These are phyloP conservation scores for Hippophae rhamnoides DNA, from an alignment of 306 rosid species.

Conservation along the genomic window DNA sequence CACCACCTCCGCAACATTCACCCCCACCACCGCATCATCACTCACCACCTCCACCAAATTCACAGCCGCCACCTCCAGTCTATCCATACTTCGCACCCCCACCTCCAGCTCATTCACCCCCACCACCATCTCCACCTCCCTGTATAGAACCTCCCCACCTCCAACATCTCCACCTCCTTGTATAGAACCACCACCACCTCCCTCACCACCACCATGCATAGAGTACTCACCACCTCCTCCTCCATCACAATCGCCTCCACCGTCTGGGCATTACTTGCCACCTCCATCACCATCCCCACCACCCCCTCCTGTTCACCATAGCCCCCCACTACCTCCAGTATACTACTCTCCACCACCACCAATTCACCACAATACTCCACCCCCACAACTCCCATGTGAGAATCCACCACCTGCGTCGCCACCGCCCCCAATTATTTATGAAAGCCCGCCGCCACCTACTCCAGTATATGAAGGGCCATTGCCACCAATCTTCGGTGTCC, in stretches of 20 bases:
- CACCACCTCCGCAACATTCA: slow-evolving; percentile 21
- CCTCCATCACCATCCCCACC: slow-evolving; percentile 21
- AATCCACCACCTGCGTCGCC: slow-evolving; percentile 22
- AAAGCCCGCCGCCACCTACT: slow-evolving; percentile 56
- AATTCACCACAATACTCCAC: slow-evolving; percentile 17
- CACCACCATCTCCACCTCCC: slow-evolving; percentile 44
- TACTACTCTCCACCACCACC: slow-evolving; percentile 29
- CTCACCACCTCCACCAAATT: slow-evolving; percentile 21
- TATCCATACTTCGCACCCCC: slow-evolving; percentile 52
- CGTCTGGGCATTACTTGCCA: slow-evolving; percentile 19
- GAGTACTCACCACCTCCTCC: slow-evolving; percentile 40
- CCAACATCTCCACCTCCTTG: slow-evolving; percentile 53
- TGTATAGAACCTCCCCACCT: slow-evolving; percentile 41
- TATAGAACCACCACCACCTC: slow-evolving; percentile 60
- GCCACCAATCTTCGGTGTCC: slow-evolving; percentile 72
- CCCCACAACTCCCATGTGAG: slow-evolving; percentile 25
- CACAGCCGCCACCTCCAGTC: slow-evolving; percentile 42
- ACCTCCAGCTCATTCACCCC: slow-evolving; percentile 36
- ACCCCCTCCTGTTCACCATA: no score
- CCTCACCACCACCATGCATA: slow-evolving; percentile 51
- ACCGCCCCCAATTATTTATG: slow-evolving; percentile 16
- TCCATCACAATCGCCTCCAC: slow-evolving; percentile 20
- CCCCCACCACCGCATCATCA: slow-evolving; percentile 11
- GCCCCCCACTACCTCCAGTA: slow-evolving; percentile 19
- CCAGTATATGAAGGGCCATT: slow-evolving; percentile 94